Evolutionary conservation across 2,329 filamentous ascomycete genomes (phyloP).

Genomic region (Fusarium penzigii): DNA sequence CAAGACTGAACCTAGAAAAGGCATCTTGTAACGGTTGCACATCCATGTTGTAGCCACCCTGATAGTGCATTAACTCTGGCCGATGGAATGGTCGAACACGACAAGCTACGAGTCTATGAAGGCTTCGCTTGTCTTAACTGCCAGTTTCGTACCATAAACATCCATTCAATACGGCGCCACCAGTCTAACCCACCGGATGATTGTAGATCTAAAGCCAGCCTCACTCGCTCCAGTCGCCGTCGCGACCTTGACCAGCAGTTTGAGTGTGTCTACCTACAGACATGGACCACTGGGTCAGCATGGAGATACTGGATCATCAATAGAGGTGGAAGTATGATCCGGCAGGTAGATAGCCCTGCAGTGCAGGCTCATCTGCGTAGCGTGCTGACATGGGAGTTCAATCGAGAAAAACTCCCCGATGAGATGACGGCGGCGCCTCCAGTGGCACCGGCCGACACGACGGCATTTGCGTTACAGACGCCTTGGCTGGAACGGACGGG

Average conservation of each 20-base stretch:
- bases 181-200: not conserved
- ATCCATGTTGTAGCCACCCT: no score
- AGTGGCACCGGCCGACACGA: not conserved
- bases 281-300: not conserved
- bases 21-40: no score
- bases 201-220: not conserved
- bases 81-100: not conserved
- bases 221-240: not conserved
- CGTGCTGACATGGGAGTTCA: not conserved
- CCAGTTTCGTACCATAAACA: not conserved
- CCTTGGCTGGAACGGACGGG: not conserved
- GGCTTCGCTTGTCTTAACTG: not conserved
- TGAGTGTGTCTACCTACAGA: conserved; percentile 4
- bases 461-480: not conserved
- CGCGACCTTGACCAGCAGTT: conserved; percentile 3
- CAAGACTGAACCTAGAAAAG: no score
- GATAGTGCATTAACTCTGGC: not conserved
- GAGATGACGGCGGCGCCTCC: no score
- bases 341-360: not conserved
- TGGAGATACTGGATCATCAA: conserved; percentile 5
- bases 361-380: not conserved
- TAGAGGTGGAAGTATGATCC: not conserved
- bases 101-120: not conserved
- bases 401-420: not conserved
- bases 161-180: not conserved